A percentile compares a stretch with the other conserved stretches of the same genome.
Conservation (phyloP, 2,329 filamentous ascomycete genomes). For the Colletotrichum tropicale region DNA sequence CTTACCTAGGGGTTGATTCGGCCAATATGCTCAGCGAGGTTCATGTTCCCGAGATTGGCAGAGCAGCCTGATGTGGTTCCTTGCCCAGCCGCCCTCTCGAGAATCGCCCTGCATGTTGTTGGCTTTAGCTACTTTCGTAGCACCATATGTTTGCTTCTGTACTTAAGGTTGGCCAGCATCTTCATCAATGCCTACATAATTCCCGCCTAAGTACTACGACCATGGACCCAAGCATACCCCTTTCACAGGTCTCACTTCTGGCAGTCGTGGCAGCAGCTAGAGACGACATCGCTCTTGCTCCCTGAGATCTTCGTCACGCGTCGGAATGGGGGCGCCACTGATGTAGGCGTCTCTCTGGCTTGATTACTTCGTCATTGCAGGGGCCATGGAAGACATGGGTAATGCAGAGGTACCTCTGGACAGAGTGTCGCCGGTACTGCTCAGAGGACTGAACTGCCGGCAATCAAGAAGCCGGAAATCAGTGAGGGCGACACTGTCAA, state of each 20-base stretch:
- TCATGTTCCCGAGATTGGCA: no score
- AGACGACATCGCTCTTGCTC: background rate
- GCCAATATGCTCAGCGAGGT: no score
- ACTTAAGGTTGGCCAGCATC: background rate
- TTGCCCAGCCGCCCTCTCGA: no score
- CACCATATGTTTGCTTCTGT: background rate
- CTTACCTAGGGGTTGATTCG: no score
- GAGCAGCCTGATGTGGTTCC: no score
- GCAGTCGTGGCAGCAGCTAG: background rate
- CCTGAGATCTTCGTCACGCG: background rate
- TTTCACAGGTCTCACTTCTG: background rate
- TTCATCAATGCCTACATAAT: background rate
- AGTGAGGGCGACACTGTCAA: background rate
- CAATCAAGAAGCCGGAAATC: background rate
- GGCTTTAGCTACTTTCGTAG: background rate
- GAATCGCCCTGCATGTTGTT: background rate
- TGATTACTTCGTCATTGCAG: background rate
- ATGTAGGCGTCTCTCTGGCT: background rate
- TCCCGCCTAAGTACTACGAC: background rate
- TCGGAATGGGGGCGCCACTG: accelerated
- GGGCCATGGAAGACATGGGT: background rate
- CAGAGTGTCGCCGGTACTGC: background rate
- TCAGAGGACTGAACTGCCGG: background rate
- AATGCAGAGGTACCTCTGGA: background rate
- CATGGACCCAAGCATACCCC: background rate